Evolutionary conservation across 2,329 filamentous ascomycete genomes (phyloP).

Genomic region (Aspergillus awamori): DNA sequence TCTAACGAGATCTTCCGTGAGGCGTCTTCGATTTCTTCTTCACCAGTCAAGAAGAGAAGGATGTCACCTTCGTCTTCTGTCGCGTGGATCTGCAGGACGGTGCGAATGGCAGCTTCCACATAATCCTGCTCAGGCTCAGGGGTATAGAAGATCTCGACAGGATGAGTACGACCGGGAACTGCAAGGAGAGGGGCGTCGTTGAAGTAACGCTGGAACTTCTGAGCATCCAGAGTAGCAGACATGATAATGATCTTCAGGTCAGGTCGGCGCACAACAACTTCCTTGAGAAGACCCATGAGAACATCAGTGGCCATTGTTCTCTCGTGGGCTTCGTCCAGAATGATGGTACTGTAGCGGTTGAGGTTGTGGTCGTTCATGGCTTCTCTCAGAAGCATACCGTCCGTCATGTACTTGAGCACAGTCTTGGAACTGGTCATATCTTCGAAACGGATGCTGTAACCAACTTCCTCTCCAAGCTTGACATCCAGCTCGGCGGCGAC

Average conservation of each 20-base stretch:
- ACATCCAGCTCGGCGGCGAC: constrained; percentile 97
- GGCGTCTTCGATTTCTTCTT: constrained; percentile 98
- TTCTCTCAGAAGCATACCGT: constrained; percentile 96
- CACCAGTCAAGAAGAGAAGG: constrained; percentile 90
- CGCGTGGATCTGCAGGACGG: constrained; percentile 94
- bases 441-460: constrained; percentile 99
- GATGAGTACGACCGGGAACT: constrained; percentile 91
- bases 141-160: constrained; percentile 98
- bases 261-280: constrained; percentile 76
- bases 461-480: constrained; percentile 87
- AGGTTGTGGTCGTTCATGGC: constrained; percentile 95
- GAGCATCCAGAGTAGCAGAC: constrained; percentile 94
- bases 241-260: constrained; percentile 99
- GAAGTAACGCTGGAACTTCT: constrained; percentile 98
- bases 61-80: constrained; percentile 92
- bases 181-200: constrained; percentile 89
- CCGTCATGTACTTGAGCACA: constrained; percentile 98
- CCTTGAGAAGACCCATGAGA: constrained; percentile 93
- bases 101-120: constrained; percentile 90
- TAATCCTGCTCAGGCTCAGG: constrained; percentile 95
- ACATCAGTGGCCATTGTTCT: constrained; percentile 96
- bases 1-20: constrained; percentile 89
- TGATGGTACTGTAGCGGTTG: constrained; percentile 92
- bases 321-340: constrained; percentile 98
- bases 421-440: constrained; percentile 88